A percentile compares a stretch with the other conserved stretches of the same genome.
Conservation (phyloP, 2,329 filamentous ascomycete species). For the Aspergillus glaucus region DNA sequence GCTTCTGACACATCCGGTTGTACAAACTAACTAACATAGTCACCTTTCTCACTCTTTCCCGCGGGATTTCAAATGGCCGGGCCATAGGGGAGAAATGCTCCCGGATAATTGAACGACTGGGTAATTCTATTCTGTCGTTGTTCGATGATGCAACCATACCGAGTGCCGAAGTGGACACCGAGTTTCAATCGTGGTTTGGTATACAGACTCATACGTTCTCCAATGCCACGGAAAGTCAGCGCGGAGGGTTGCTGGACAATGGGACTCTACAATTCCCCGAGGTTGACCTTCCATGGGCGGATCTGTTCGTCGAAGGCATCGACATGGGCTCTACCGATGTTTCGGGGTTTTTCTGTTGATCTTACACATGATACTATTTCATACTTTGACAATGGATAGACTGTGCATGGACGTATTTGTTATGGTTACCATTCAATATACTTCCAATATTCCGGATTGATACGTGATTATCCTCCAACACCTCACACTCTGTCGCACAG, state of each 20-base stretch:
- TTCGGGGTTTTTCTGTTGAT: slow-evolving; percentile 6
- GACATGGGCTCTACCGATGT: slow-evolving; percentile 7
- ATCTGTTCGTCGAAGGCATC: slow-evolving; percentile 8
- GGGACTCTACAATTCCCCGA: slow-evolving; percentile 6
- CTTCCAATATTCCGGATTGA: too few relatives aligned
- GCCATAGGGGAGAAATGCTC: slow-evolving; percentile 12
- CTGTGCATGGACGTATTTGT: too few relatives aligned
- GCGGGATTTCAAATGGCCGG: slow-evolving; percentile 9
- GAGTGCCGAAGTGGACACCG: slow-evolving; percentile 12
- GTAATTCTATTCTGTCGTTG: slow-evolving; percentile 11
- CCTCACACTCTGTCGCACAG: too few relatives aligned
- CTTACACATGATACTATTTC: too few relatives aligned
- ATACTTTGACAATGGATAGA: too few relatives aligned
- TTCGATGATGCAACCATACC: slow-evolving; percentile 8
- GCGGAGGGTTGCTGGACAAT: not conserved
- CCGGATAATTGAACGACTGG: slow-evolving; percentile 12
- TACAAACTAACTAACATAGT: slow-evolving; percentile 8
- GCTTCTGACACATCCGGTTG: slow-evolving; percentile 10
- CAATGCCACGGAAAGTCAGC: not conserved
- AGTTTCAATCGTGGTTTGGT: slow-evolving; percentile 20
- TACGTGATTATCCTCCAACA: too few relatives aligned
- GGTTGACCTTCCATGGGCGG: slow-evolving; percentile 7
- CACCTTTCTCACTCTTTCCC: slow-evolving; percentile 8
- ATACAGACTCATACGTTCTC: slow-evolving; percentile 11
- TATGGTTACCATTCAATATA: too few relatives aligned